Conservation (phyloP, 1,139 yeast genomes). For the Zygoascus hellenicus region DNA sequence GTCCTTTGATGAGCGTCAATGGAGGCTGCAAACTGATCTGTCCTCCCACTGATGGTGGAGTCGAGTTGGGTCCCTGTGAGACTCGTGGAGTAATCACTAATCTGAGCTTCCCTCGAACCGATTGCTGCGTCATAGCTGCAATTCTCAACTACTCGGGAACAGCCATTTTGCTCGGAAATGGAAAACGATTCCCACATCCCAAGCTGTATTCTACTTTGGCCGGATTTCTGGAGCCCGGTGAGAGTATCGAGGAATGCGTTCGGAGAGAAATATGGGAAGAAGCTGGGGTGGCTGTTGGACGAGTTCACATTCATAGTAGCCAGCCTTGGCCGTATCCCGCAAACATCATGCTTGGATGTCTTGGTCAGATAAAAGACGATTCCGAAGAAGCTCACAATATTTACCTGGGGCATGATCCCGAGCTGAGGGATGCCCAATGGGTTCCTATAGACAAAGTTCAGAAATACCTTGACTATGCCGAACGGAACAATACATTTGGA, state of each 20-base stretch:
- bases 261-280: constrained; percentile 93
- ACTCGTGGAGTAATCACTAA: constrained; percentile 39
- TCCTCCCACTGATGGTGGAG: constrained; percentile 32
- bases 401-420: constrained; percentile 75
- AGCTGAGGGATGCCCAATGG: constrained; percentile 82
- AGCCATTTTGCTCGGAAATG: constrained; percentile 66
- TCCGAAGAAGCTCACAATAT: constrained; percentile 45
- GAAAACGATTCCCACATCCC: constrained; percentile 46
- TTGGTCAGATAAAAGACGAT: constrained; percentile 61
- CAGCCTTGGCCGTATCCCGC: constrained; percentile 99
- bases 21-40: constrained; percentile 81
- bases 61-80: constrained; percentile 29
- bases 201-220: constrained; percentile 74
- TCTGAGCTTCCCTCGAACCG: constrained; percentile 86
- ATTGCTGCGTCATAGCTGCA: constrained; percentile 79
- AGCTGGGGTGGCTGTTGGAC: constrained; percentile 68
- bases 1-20: constrained; percentile 59
- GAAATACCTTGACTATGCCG: constrained; percentile 41
- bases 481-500: constrained; percentile 17
- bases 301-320: constrained; percentile 56
- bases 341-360: constrained; percentile 87
- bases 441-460: constrained; percentile 52
- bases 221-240: constrained; percentile 94
- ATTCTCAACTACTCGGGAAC: constrained; percentile 56
- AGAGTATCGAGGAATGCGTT: constrained; percentile 83